A percentile compares a stretch with the other conserved stretches of the same genome.
Conservation (phyloP, 805 yeast genomes). For the Candida stauntonica region DNA sequence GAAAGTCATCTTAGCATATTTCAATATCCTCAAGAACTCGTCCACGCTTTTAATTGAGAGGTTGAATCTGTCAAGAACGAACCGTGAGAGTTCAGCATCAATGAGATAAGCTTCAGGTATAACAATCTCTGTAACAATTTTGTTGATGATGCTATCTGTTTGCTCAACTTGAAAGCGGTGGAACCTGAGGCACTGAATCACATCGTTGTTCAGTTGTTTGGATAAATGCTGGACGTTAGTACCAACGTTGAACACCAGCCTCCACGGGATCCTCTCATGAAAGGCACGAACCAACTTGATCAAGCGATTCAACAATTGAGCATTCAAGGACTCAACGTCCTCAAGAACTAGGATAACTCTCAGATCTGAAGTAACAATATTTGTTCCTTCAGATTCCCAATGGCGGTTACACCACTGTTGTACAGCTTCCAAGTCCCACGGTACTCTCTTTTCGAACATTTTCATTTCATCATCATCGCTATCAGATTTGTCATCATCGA, state of each 20-base stretch:
- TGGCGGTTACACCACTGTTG: conserved; percentile 23
- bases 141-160: conserved; percentile 22
- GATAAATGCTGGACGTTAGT: conserved; percentile 18
- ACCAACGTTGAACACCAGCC: conserved; percentile 24
- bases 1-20: conserved; percentile 24
- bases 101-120: conserved; percentile 16
- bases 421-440: conserved; percentile 25
- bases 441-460: conserved; percentile 19
- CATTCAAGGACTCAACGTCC: conserved; percentile 25
- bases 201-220: conserved; percentile 18
- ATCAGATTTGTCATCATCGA: conserved; percentile 11
- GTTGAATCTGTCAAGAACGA: conserved; percentile 21
- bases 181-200: conserved; percentile 13
- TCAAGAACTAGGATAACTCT: conserved; percentile 23
- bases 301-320: conserved; percentile 17
- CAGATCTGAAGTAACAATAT: conserved; percentile 7
- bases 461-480: conserved; percentile 14
- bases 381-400: conserved; percentile 3
- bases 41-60: conserved; percentile 23
- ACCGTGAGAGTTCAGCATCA: conserved; percentile 19
- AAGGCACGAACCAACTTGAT: conserved; percentile 17
- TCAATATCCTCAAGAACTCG: conserved; percentile 22
- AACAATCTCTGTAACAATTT: conserved; percentile 19
- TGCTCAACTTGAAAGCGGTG: conserved; percentile 24
- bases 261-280: conserved; percentile 20